Percentiles rank a stretch among this genome's conserved stretches.
Conservation (phyloP, 805 yeast genomes). For the Saturnispora gosingensis region DNA sequence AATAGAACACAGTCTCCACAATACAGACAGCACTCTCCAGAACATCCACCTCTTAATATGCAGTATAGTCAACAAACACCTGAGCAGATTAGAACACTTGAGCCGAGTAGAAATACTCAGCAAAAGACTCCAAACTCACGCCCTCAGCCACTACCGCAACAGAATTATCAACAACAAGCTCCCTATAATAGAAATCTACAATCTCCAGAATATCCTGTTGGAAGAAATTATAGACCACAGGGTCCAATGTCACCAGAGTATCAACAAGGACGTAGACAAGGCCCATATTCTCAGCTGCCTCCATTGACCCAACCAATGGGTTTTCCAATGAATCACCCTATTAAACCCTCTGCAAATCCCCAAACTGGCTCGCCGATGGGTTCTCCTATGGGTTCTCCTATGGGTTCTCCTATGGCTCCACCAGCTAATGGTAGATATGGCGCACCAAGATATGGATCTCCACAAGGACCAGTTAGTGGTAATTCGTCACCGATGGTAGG, state of each 20-base stretch:
- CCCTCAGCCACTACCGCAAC: background rate
- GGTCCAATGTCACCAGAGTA: background rate
- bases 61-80: constrained; percentile 1
- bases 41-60: background rate
- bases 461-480: background rate
- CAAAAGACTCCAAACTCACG: background rate
- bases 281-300: background rate
- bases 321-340: background rate
- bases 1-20: background rate
- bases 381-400: background rate
- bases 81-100: background rate
- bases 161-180: background rate
- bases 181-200: background rate
- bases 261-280: background rate
- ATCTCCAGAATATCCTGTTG: background rate
- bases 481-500: background rate
- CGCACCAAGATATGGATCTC: background rate
- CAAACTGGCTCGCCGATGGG: background rate
- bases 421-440: background rate
- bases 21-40: background rate
- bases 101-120: background rate
- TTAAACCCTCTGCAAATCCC: background rate
- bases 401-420: background rate
- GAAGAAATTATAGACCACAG: background rate
- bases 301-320: background rate